Conservation (phyloP, 1,284 basidiomycete genomes). For the Ganoderma multipileum region DNA sequence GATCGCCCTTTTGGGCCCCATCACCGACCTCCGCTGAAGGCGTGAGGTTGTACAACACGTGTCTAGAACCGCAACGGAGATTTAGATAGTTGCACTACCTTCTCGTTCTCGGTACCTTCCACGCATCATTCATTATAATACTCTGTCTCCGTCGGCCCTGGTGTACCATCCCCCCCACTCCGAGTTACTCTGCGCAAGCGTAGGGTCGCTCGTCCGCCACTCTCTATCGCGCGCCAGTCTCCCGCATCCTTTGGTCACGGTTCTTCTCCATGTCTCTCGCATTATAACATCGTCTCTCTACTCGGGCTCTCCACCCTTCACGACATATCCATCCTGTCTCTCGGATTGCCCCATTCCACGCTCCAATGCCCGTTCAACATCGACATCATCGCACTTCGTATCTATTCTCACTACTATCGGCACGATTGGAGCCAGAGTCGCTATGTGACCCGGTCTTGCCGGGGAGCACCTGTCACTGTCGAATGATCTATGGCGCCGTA, state of each 20-base stretch:
- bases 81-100: conserved; percentile 38
- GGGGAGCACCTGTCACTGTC: conserved; percentile 27
- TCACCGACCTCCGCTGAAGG: conserved; percentile 38
- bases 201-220: conserved; percentile 36
- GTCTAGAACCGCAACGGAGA: conserved; percentile 39
- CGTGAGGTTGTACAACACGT: conserved; percentile 33
- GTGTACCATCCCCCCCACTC: conserved; percentile 37
- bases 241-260: conserved; percentile 32
- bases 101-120: conserved; percentile 28
- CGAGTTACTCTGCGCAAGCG: conserved; percentile 40
- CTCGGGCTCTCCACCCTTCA: conserved; percentile 46
- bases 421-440: conserved; percentile 27
- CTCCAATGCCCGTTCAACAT: conserved; percentile 35
- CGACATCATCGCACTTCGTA: conserved; percentile 40
- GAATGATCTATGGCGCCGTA: conserved; percentile 28
- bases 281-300: conserved; percentile 32
- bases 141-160: conserved; percentile 35
- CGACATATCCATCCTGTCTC: conserved; percentile 74
- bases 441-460: conserved; percentile 25
- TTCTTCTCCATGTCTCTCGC: conserved; percentile 33
- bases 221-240: conserved; percentile 40
- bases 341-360: conserved; percentile 36
- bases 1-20: conserved; percentile 37
- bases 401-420: conserved; percentile 39
- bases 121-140: conserved; percentile 40